Percentiles rank a stretch among this genome's conserved stretches.
Conservation (phyloP, 495 filamentous ascomycete species). For the Aspergillus nidulans region DNA sequence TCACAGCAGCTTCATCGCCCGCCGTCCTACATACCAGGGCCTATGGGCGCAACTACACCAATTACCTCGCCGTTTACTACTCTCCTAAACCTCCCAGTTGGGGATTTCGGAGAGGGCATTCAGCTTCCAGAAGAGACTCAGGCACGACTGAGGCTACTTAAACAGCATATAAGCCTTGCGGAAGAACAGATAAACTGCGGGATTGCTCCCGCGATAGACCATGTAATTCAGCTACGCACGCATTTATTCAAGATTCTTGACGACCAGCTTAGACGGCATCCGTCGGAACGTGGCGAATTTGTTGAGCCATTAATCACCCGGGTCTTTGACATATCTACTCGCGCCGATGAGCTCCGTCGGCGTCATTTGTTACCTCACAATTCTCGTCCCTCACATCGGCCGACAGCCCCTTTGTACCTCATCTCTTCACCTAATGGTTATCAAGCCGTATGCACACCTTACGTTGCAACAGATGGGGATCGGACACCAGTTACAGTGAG, state of each 20-base stretch:
- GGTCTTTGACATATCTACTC: constrained; percentile 25
- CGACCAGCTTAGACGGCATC: constrained; percentile 21
- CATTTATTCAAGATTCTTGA: constrained; percentile 31
- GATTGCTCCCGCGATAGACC: constrained; percentile 26
- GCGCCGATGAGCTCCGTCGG: constrained; percentile 28
- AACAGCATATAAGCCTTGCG: constrained; percentile 29
- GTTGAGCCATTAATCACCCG: constrained; percentile 27
- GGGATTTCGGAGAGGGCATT: neutral
- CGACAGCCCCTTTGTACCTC: constrained; percentile 49
- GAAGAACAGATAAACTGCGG: constrained; percentile 40
- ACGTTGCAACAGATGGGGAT: constrained; percentile 40
- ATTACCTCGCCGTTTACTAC: constrained; percentile 7
- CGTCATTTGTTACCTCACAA: constrained; percentile 11
- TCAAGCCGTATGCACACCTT: constrained; percentile 50
- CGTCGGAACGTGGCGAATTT: constrained; percentile 17
- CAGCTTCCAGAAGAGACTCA: constrained; percentile 17
- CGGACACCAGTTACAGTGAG: constrained; percentile 16
- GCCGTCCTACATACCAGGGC: constrained; percentile 9
- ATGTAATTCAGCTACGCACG: constrained; percentile 30
- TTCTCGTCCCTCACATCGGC: neutral
- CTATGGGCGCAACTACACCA: neutral
- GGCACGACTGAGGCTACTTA: constrained; percentile 22
- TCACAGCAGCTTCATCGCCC: constrained; percentile 11
- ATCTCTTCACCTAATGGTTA: constrained; percentile 58
- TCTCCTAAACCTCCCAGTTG: neutral